Conservation (phyloP, 1,139 yeast genomes). For the Nakaseomyces glabratus region DNA sequence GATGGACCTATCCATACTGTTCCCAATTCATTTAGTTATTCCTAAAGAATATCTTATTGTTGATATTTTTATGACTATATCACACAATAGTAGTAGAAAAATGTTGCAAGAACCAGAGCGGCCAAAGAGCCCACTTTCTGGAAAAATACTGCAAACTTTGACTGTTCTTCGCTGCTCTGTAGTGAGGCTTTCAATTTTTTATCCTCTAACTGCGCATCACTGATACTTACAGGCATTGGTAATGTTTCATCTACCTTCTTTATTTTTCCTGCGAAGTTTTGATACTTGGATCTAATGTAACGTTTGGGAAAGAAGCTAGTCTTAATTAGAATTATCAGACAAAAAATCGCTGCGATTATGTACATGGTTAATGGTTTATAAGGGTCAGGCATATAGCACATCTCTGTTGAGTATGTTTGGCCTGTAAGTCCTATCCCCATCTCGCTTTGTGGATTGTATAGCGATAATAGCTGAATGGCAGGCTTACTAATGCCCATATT, state of each 20-base stretch:
- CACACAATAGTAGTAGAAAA: slow-evolving; percentile 12
- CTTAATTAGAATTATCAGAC: slow-evolving; percentile 17
- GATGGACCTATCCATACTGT: no score
- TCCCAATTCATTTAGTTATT: no score
- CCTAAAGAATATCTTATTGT: no score
- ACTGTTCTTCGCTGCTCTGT: neutral
- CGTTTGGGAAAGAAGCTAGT: neutral
- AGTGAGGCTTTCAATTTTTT: slow-evolving; percentile 1
- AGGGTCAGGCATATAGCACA: slow-evolving; percentile 68
- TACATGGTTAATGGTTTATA: slow-evolving; percentile 43
- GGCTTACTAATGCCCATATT: slow-evolving; percentile 82
- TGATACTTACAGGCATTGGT: slow-evolving; percentile 16
- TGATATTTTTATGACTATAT: neutral
- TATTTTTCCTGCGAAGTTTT: neutral
- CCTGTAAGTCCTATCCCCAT: slow-evolving; percentile 10
- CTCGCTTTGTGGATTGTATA: slow-evolving; percentile 41
- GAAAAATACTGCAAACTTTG: slow-evolving; percentile 7
- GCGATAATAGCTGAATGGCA: slow-evolving; percentile 73
- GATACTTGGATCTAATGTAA: no score
- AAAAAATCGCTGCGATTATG: slow-evolving; percentile 17
- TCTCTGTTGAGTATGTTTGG: slow-evolving; percentile 21
- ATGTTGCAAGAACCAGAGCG: slow-evolving; percentile 11
- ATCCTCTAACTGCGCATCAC: neutral
- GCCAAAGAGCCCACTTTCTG: slow-evolving; percentile 9
- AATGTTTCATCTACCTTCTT: slow-evolving; percentile 7